These are phyloP conservation scores for Cyclotella choctawhatcheeana DNA, from an alignment of 108 stramenopile genomes.

Conservation along the genomic window DNA sequence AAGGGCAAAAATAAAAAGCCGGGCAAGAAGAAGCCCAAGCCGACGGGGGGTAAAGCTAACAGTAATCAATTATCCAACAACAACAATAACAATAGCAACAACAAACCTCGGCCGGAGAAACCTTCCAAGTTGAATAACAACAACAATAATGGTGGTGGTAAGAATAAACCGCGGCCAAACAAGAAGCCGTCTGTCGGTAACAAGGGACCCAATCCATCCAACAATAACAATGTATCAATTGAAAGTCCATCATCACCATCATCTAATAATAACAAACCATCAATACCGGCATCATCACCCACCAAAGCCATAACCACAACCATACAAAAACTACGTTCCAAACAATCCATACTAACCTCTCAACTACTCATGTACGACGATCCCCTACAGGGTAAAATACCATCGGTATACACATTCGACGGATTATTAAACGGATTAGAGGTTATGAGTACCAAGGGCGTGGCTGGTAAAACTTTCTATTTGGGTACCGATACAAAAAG, in stretches of 20 bases:
- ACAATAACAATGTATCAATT: too few species aligned
- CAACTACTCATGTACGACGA: constrained; percentile 31
- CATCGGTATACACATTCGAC: constrained; percentile 26
- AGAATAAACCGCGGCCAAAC: neutral
- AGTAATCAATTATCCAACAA: too few species aligned
- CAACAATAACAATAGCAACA: neutral
- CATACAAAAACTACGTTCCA: constrained; percentile 17
- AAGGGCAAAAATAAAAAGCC: constrained; percentile 1
- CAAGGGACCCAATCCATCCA: constrained; percentile 10
- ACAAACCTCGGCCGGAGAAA: neutral
- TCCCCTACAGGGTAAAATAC: constrained; percentile 6
- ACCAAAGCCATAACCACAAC: neutral
- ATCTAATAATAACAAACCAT: neutral
- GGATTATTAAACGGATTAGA: constrained; percentile 24
- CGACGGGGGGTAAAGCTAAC: too few species aligned
- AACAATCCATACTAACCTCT: constrained; percentile 13
- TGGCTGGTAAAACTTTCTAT: constrained; percentile 39
- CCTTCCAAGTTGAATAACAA: too few species aligned
- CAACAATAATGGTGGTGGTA: too few species aligned
- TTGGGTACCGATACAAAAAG: too few species aligned
- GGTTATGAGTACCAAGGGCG: constrained; percentile 37
- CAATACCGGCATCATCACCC: constrained; percentile 1
- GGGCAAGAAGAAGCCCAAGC: constrained; percentile 11
- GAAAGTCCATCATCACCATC: neutral
- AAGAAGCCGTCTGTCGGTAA: neutral